These are phyloP conservation scores for Geotrichum aggregatum DNA, from an alignment of 1,139 yeast species.

Conservation along the genomic window DNA sequence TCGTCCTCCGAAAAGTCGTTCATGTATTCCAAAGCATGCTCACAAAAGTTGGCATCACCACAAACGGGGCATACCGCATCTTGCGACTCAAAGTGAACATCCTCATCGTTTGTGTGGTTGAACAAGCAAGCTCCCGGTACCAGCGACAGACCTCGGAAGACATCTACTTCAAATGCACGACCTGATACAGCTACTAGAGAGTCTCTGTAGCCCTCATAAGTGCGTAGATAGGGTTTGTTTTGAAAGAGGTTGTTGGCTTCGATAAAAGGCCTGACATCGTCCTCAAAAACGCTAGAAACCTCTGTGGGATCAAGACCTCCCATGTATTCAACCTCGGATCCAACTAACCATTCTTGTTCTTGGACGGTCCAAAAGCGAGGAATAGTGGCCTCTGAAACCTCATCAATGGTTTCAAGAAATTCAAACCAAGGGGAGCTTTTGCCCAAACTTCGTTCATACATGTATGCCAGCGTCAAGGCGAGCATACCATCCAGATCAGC, in stretches of 20 bases:
- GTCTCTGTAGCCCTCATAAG: conserved; percentile 34
- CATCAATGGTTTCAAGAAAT: conserved; percentile 56
- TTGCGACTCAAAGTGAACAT: conserved; percentile 70
- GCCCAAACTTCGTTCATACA: conserved; percentile 60
- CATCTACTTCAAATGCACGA: conserved; percentile 76
- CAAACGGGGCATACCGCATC: conserved; percentile 69
- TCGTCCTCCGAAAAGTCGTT: conserved; percentile 27
- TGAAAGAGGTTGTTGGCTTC: conserved; percentile 28
- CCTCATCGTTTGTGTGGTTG: conserved; percentile 58
- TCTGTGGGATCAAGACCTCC: conserved; percentile 62
- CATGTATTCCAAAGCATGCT: conserved; percentile 30
- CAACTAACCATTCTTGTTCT: conserved; percentile 48
- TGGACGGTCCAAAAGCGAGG: conserved; percentile 61
- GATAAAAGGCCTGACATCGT: conserved; percentile 38
- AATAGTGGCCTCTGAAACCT: conserved; percentile 35
- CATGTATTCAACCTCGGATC: conserved; percentile 64
- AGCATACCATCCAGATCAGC: conserved; percentile 59
- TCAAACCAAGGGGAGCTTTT: conserved; percentile 69
- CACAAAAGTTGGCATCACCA: conserved; percentile 52
- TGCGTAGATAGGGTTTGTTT: conserved; percentile 25
- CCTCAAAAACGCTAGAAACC: conserved; percentile 51
- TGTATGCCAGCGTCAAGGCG: conserved; percentile 61
- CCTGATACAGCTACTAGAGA: conserved; percentile 52
- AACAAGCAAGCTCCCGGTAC: conserved; percentile 92
- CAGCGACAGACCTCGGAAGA: conserved; percentile 64